A percentile compares a stretch with the other conserved stretches of the same genome.
Evolutionary conservation across 371 early-diverging fungal species (phyloP).

Genomic region (Apophysomyces ossiformis): DNA sequence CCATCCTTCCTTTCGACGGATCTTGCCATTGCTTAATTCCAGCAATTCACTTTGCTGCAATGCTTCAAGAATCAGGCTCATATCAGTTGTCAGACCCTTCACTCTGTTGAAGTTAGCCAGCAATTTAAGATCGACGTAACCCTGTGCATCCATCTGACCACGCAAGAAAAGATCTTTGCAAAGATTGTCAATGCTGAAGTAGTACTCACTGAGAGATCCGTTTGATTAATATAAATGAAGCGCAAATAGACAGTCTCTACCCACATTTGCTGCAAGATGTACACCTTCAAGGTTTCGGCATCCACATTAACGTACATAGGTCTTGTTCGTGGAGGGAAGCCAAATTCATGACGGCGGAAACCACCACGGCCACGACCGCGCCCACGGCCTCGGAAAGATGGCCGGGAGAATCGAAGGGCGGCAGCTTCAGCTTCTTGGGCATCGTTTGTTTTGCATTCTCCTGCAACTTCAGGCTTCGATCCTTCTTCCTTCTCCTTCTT

Average conservation of each 20-base stretch:
- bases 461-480: not conserved
- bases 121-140: slow-evolving; percentile 74
- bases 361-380: slow-evolving; percentile 35
- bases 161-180: slow-evolving; percentile 94
- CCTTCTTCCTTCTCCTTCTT: slow-evolving; percentile 15
- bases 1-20: slow-evolving; percentile 80
- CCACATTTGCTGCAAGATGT: slow-evolving; percentile 68
- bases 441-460: slow-evolving; percentile 22
- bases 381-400: slow-evolving; percentile 43
- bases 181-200: slow-evolving; percentile 94
- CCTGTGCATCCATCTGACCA: slow-evolving; percentile 83
- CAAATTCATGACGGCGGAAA: slow-evolving; percentile 35
- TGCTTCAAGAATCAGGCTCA: slow-evolving; percentile 64
- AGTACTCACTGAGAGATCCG: slow-evolving; percentile 70
- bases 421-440: slow-evolving; percentile 5
- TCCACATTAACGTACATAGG: slow-evolving; percentile 53
- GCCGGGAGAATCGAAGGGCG: slow-evolving; percentile 16
- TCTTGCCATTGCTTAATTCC: slow-evolving; percentile 61
- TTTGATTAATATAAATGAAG: not conserved
- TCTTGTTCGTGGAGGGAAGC: slow-evolving; percentile 32
- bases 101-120: slow-evolving; percentile 90
- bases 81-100: slow-evolving; percentile 69
- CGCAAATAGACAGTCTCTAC: slow-evolving; percentile 4
- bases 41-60: slow-evolving; percentile 56
- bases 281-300: slow-evolving; percentile 59